Evolutionary conservation across 148 eudicot species (phyloP).

Genomic region (Tetragonia tetragonoides): DNA sequence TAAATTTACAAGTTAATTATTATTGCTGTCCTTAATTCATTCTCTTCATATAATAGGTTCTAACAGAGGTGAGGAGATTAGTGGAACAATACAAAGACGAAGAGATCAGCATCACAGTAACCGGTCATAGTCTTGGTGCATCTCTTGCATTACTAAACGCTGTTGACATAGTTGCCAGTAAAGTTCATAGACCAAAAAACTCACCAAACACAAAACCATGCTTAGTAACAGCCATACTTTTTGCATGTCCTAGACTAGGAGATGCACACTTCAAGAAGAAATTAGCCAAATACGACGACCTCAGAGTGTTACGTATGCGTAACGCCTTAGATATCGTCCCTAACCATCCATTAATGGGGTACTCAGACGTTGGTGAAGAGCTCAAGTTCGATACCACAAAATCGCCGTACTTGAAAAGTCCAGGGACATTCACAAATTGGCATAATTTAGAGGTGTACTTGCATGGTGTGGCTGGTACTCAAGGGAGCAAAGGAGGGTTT

Average conservation of each 20-base stretch:
- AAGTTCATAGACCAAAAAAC: constrained; percentile 11
- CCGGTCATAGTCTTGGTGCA: constrained; percentile 69
- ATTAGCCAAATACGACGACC: constrained; percentile 16
- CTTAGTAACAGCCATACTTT: constrained; percentile 25
- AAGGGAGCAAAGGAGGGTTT: constrained; percentile 45
- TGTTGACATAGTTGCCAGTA: constrained; percentile 48
- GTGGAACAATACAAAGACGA: constrained; percentile 51
- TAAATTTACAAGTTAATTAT: neutral
- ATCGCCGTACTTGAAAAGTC: constrained; percentile 52
- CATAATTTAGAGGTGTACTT: constrained; percentile 70
- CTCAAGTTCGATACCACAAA: constrained; percentile 43
- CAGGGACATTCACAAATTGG: constrained; percentile 40
- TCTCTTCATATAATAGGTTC: constrained; percentile 34
- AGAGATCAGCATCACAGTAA: constrained; percentile 57
- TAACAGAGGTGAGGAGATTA: constrained; percentile 47
- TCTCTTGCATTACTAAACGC: constrained; percentile 64
- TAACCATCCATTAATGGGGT: constrained; percentile 49
- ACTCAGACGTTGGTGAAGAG: constrained; percentile 57
- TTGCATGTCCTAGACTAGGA: constrained; percentile 68
- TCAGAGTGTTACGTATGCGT: constrained; percentile 40
- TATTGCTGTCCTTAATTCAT: neutral
- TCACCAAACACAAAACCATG: constrained; percentile 11
- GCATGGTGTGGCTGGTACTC: constrained; percentile 77
- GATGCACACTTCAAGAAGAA: constrained; percentile 42
- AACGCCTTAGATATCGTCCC: constrained; percentile 60